A percentile compares a stretch with the other conserved stretches of the same genome.
These are phyloP conservation scores for Aspergillus ruber DNA, from an alignment of 2,329 filamentous ascomycete species.

Conservation along the genomic window DNA sequence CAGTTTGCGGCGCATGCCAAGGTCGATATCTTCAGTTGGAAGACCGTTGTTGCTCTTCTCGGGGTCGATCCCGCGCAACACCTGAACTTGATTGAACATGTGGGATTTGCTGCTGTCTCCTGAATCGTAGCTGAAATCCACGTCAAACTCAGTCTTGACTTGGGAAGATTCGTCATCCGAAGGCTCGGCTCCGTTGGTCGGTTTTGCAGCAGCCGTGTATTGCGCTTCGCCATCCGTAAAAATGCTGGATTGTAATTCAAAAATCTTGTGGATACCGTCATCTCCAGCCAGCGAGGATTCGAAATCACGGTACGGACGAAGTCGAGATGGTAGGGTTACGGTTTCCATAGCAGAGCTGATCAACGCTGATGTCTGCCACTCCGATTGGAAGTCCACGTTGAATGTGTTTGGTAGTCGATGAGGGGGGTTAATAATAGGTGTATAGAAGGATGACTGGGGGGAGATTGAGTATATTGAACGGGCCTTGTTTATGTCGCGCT, in stretches of 20 bases:
- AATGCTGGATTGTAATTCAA: conserved; percentile 64
- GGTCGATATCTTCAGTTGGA: conserved; percentile 12
- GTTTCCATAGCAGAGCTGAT: conserved; percentile 72
- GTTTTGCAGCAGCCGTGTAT: background rate
- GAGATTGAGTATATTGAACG: conserved; percentile 63
- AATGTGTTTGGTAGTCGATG: conserved; percentile 52
- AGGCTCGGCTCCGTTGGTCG: conserved; percentile 2
- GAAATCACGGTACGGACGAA: conserved; percentile 31
- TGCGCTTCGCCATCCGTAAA: conserved; percentile 19
- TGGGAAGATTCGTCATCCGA: conserved; percentile 11
- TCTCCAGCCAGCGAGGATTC: conserved; percentile 46
- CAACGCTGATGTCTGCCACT: conserved; percentile 76
- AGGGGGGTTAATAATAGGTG: conserved; percentile 65
- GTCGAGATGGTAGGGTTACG: conserved; percentile 66
- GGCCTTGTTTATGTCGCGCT: conserved; percentile 67
- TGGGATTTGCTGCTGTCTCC: conserved; percentile 17
- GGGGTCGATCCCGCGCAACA: conserved; percentile 21
- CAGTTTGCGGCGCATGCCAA: conserved; percentile 23
- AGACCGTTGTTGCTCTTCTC: conserved; percentile 5
- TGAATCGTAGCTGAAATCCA: conserved; percentile 34
- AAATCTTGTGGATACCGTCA: conserved; percentile 71
- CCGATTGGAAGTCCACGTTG: conserved; percentile 55
- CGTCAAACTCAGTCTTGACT: conserved; percentile 26
- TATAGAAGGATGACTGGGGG: conserved; percentile 66
- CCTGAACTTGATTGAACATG: conserved; percentile 32